Evolutionary conservation across 805 yeast species (phyloP).

Genomic region (Candida montana): DNA sequence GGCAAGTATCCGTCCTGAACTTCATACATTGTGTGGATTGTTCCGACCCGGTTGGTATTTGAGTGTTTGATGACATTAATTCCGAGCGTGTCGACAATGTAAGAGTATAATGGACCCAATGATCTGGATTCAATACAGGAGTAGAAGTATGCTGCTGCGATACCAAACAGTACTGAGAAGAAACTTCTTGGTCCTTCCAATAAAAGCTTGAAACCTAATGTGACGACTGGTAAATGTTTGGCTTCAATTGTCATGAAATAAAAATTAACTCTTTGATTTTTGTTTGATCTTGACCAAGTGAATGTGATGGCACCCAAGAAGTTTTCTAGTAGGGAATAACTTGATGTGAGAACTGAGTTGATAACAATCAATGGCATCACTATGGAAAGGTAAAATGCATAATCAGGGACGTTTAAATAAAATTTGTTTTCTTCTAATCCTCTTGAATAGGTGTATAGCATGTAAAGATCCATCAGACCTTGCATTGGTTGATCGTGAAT

Average conservation of each 20-base stretch:
- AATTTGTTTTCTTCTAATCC: constrained; percentile 52
- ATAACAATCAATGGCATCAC: constrained; percentile 43
- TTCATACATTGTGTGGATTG: constrained; percentile 26
- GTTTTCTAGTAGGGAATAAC: constrained; percentile 29
- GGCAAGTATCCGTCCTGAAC: constrained; percentile 49
- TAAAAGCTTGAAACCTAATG: constrained; percentile 38
- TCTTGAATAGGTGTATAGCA: constrained; percentile 51
- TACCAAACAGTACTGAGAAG: constrained; percentile 42
- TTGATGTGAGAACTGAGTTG: constrained; percentile 27
- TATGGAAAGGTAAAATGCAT: constrained; percentile 46
- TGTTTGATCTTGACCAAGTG: constrained; percentile 54
- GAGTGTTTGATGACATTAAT: constrained; percentile 18
- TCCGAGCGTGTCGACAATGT: constrained; percentile 20
- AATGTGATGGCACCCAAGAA: constrained; percentile 50
- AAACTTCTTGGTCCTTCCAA: constrained; percentile 37
- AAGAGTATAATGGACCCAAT: constrained; percentile 35
- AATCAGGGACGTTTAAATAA: constrained; percentile 45
- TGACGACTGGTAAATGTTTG: constrained; percentile 48
- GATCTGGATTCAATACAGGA: constrained; percentile 56
- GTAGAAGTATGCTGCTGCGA: constrained; percentile 51
- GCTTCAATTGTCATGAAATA: constrained; percentile 54
- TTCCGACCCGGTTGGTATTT: constrained; percentile 28
- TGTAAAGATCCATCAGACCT: constrained; percentile 47
- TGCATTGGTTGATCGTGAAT: constrained; percentile 37
- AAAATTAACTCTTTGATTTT: constrained; percentile 45